Conservation (phyloP, 2,329 filamentous ascomycete genomes). For the Venturia carpophila region DNA sequence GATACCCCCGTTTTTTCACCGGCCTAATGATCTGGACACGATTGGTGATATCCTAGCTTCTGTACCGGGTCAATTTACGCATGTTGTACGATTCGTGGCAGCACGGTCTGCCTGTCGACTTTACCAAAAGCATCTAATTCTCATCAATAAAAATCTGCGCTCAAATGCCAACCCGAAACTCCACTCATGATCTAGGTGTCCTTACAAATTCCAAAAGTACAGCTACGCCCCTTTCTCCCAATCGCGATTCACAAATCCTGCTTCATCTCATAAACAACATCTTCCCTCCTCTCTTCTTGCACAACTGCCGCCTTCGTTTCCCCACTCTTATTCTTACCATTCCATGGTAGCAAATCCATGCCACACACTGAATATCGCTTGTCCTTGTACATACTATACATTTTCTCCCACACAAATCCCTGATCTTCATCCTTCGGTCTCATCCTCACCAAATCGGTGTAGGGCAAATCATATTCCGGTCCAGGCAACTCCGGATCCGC, state of each 20-base stretch:
- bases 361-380: slow-evolving; percentile 46
- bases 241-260: not conserved
- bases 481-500: slow-evolving; percentile 42
- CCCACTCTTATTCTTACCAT: not conserved
- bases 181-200: not conserved
- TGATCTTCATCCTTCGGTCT: slow-evolving; percentile 40
- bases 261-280: slow-evolving; percentile 3
- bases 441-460: slow-evolving; percentile 32
- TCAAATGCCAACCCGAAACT: not conserved
- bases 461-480: slow-evolving; percentile 45
- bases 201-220: not conserved
- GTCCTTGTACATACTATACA: slow-evolving; percentile 44
- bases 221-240: too few species aligned
- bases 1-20: not conserved
- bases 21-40: not conserved
- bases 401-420: slow-evolving; percentile 41
- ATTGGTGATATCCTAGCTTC: not conserved
- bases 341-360: slow-evolving; percentile 42
- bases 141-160: not conserved
- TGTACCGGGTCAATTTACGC: too few species aligned
- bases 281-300: not conserved
- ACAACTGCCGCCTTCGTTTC: not conserved
- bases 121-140: not conserved
- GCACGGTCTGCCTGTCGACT: not conserved
- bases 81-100: too few species aligned